A percentile compares a stretch with the other conserved stretches of the same genome.
phyloP scores from a whole-genome alignment of 208 protist species.

The Crithidia sp. region DNA sequence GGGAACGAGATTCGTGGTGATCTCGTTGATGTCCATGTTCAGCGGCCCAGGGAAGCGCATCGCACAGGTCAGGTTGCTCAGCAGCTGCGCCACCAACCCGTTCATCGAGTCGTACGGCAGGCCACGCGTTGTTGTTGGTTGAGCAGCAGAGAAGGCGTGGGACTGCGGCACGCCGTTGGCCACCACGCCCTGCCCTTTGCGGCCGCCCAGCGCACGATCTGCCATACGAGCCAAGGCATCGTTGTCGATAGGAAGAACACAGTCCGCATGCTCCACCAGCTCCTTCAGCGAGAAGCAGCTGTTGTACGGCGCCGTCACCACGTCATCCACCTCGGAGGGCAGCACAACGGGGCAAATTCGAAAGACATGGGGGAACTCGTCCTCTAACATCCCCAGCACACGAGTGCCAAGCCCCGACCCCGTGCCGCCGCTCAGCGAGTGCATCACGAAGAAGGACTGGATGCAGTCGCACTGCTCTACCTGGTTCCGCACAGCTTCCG shows the following conservation, averaged over 20 bases:
- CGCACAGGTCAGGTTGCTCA: slow-evolving; percentile 94
- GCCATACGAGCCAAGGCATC: slow-evolving; percentile 89
- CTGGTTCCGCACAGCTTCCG: slow-evolving; percentile 83
- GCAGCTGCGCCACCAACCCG: slow-evolving; percentile 93
- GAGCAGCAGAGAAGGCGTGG: slow-evolving; percentile 61
- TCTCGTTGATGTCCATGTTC: slow-evolving; percentile 98
- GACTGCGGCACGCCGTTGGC: slow-evolving; percentile 40
- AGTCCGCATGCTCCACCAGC: slow-evolving; percentile 95
- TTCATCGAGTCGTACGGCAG: slow-evolving; percentile 97
- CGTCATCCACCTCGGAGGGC: slow-evolving; percentile 93
- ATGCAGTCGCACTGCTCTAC: slow-evolving; percentile 96
- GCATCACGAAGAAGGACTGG: slow-evolving; percentile 95
- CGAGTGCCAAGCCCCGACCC: slow-evolving; percentile 95
- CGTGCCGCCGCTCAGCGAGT: slow-evolving; percentile 97
- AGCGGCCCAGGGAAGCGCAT: slow-evolving; percentile 95
- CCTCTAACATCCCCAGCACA: slow-evolving; percentile 91
- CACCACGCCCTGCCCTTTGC: slow-evolving; percentile 12
- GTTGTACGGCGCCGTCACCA: slow-evolving; percentile 97
- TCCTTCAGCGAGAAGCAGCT: slow-evolving; percentile 89
- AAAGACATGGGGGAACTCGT: slow-evolving; percentile 94
- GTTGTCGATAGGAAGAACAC: slow-evolving; percentile 95
- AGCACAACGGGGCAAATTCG: slow-evolving; percentile 91
- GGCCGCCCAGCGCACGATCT: slow-evolving; percentile 48
- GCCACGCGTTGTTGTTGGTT: slow-evolving; percentile 75
- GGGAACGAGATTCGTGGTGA: slow-evolving; percentile 97